Base-by-base conservation (phyloP, 768 basidiomycete species). In the Cytidiella melzeri region DNA sequence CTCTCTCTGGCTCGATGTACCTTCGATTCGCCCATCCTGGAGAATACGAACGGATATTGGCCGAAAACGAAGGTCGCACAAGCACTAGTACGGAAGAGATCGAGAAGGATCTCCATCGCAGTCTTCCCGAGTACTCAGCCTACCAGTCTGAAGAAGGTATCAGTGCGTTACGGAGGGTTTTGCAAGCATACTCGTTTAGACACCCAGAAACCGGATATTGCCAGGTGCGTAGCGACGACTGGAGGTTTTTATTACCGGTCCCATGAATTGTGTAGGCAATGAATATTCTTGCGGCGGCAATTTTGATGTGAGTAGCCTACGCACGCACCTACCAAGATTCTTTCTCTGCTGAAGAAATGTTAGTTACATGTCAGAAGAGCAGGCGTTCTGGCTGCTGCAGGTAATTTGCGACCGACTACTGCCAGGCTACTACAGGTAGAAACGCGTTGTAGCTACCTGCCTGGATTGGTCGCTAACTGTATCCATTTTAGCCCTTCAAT, bases 331-430 rank as follows among this genome's bases (percentile, higher is more conserved):
- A n/a, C n/a, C n/a, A n/a, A n/a, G n/a, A n/a, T n/a, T n/a, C n/a
- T n/a, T n/a, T n/a, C n/a, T n/a, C n/a, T n/a, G n/a, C n/a, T n/a
- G n/a, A n/a, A n/a, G n/a, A n/a, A n/a, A n/a, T n/a, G n/a, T n/a
- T 57, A 98, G 94, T 54, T 99, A 97, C 65, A 92, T 96, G 92
- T 95, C 92, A 2, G 96, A 99, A 67, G 96, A 98, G 58, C 95
- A 98, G 65, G 85, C 94, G 10, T 99, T 99, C 65, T 98, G 94
- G 94, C 73, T 97, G 5, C 75, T 99, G 5, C 90, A 94, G 61
- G 91, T 97, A 1, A 74, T 99, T 5, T 98, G 96, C 57, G 92
- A 94, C 59, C 82, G 95, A 12, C 79, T 98, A 23, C 72, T 99
- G 23, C 96, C 96, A 3, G 95, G 95, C n/a, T 97, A 97, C 67